A percentile compares a stretch with the other conserved stretches of the same genome.
Evolutionary conservation across 1,284 basidiomycete species (phyloP).

Genomic region (Sporisorium iseilematis-ciliati): DNA sequence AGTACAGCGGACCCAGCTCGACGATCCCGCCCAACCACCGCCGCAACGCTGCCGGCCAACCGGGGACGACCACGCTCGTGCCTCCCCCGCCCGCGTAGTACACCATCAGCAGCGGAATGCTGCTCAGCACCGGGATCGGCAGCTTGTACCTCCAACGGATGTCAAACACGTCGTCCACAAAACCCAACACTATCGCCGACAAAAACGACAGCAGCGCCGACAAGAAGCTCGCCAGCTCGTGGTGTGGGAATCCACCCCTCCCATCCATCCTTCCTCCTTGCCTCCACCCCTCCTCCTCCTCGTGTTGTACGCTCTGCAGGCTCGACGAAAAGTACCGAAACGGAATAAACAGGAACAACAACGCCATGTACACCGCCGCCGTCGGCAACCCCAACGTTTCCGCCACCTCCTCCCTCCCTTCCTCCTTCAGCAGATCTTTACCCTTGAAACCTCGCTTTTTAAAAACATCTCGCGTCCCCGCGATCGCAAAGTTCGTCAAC

Average conservation of each 20-base stretch:
- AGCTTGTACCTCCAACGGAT: constrained; percentile 98
- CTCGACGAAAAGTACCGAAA: constrained; percentile 63
- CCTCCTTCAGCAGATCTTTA: constrained; percentile 62
- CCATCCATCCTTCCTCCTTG: constrained; percentile 62
- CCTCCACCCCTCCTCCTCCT: too few relatives aligned
- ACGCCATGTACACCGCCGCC: constrained; percentile 86
- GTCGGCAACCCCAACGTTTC: constrained; percentile 92
- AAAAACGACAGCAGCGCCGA: constrained; percentile 90
- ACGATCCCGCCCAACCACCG: constrained; percentile 77
- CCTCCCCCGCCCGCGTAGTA: constrained; percentile 94
- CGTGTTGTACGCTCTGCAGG: constrained; percentile 22
- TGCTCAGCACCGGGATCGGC: constrained; percentile 92
- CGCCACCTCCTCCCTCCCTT: constrained; percentile 76
- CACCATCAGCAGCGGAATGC: constrained; percentile 92
- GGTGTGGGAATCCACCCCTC: constrained; percentile 81
- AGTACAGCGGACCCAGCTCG: constrained; percentile 96
- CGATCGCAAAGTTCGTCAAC: constrained; percentile 43
- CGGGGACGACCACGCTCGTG: constrained; percentile 92
- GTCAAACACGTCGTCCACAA: constrained; percentile 97
- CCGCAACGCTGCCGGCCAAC: constrained; percentile 64
- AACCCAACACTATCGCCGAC: constrained; percentile 92
- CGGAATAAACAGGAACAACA: constrained; percentile 73
- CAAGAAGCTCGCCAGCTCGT: constrained; percentile 91
- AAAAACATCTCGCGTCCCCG: constrained; percentile 54
- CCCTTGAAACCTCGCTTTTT: constrained; percentile 59